These are phyloP conservation scores for Aspergillus floridensis DNA, from an alignment of 2,329 filamentous ascomycete genomes.

Conservation along the genomic window DNA sequence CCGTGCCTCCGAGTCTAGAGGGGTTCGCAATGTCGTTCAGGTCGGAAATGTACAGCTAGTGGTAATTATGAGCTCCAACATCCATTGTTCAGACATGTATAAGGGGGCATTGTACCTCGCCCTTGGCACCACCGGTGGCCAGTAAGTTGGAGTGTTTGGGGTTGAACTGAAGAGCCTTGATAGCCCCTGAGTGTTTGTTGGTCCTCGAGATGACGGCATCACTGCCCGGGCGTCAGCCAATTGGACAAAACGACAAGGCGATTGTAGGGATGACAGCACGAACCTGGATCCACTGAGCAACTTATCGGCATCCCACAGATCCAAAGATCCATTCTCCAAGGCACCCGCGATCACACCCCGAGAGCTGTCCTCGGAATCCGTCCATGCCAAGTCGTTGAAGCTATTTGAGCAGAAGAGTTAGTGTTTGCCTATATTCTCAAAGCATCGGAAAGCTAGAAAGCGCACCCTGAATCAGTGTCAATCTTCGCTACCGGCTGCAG, in stretches of 20 bases:
- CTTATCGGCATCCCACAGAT: constrained; percentile 86
- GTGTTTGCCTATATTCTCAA: constrained; percentile 7
- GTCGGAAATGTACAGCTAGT: constrained; percentile 82
- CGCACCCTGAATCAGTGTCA: constrained; percentile 80
- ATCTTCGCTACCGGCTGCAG: constrained; percentile 82
- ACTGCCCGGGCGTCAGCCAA: constrained; percentile 32
- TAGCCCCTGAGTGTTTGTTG: constrained; percentile 84
- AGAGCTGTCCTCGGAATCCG: constrained; percentile 72
- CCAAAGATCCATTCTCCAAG: constrained; percentile 88
- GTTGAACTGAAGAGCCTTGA: constrained; percentile 97
- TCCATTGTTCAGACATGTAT: background rate
- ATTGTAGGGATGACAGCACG: constrained; percentile 16
- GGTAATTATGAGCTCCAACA: constrained; percentile 5
- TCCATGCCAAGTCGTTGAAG: constrained; percentile 97
- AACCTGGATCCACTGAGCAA: constrained; percentile 54
- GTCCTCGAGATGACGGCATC: constrained; percentile 84
- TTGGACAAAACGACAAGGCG: background rate
- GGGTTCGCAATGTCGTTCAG: constrained; percentile 84
- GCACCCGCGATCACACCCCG: constrained; percentile 91
- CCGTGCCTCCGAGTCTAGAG: constrained; percentile 82
- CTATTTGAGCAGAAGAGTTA: constrained; percentile 49
- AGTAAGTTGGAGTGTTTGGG: constrained; percentile 85
- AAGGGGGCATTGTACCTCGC: constrained; percentile 55
- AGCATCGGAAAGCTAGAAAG: background rate
- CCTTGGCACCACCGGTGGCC: constrained; percentile 88